Evolutionary conservation across 2,329 filamentous ascomycete species (phyloP), one percentile per base, ranked within the genome.

Genomic region (Aureobasidium lini): DNA sequence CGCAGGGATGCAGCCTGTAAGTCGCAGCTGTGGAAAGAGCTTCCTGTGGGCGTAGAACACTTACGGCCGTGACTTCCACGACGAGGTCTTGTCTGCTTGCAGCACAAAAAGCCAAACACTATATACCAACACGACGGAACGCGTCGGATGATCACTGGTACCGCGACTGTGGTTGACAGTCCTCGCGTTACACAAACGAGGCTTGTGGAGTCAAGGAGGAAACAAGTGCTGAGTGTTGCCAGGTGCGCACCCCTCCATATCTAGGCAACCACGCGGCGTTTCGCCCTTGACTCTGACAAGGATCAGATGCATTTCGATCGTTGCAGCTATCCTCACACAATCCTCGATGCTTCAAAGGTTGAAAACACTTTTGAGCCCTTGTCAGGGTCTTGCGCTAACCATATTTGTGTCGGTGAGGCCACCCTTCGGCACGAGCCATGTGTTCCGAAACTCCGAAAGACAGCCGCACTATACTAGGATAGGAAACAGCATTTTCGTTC

Each of bases 111-210:
- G 32, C 48, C 34, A 52, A 52, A 52, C 34, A 52, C 31, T 48
- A 29, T 39, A 39, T 29, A 16, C 34, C 48, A 52, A 23, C 34
- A 52, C 34, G 32, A n/a, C 36, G 48, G 48, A n/a, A 52, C 48
- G 48, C 48, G 48, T 52, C 34, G 48, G 34, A 37, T 52, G 34
- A 52, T 52, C 48, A 29, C 18, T 52, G 16, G 34, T 52, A 28
- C 15, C 48, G 34, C 23, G 23, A 39, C 8, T 3, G 34, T 37
- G 48, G 47, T 37, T 39, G 48, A n/a, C 34, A 52, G 34, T 52
- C n/a, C 23, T 6, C 18, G 8, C 13, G 32, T 52, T 18, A 52
- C 48, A 39, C 34, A 37, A 39, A 37, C 23, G 18, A 37, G 13
- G 29, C 36, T 28, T 39, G 48, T 39, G 18, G 18, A 28, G 18